Percentiles rank a stretch among this genome's conserved stretches.
These are phyloP conservation scores for Grosmannia penicillata DNA, from an alignment of 2,329 filamentous ascomycete genomes.

Conservation along the genomic window DNA sequence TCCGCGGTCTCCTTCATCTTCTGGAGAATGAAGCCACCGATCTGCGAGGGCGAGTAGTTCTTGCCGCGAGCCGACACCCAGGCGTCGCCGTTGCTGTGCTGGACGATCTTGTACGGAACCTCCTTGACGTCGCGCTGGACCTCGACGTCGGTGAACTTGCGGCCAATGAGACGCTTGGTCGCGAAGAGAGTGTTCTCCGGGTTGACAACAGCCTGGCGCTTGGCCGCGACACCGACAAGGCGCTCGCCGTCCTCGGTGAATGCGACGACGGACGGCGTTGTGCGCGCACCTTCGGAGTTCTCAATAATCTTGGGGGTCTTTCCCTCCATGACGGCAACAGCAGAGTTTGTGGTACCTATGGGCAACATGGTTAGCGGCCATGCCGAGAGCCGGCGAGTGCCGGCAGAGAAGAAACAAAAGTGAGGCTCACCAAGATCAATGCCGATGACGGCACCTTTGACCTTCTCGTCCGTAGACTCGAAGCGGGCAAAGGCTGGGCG, in stretches of 20 bases:
- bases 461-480: slow-evolving; percentile 67
- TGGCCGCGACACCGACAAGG: slow-evolving; percentile 90
- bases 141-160: slow-evolving; percentile 88
- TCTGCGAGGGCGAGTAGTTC: slow-evolving; percentile 96
- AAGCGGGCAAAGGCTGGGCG: slow-evolving; percentile 62
- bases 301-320: slow-evolving; percentile 92
- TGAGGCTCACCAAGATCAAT: slow-evolving; percentile 75
- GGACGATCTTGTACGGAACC: slow-evolving; percentile 96
- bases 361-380: not conserved
- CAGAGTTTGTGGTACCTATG: slow-evolving; percentile 83
- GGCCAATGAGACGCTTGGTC: slow-evolving; percentile 96
- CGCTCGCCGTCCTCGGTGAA: slow-evolving; percentile 94
- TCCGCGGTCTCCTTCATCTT: slow-evolving; percentile 59
- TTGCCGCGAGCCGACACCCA: slow-evolving; percentile 89
- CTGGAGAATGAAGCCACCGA: slow-evolving; percentile 69
- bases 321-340: slow-evolving; percentile 95
- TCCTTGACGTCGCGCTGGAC: slow-evolving; percentile 95
- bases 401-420: not conserved
- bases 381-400: not conserved
- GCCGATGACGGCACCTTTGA: slow-evolving; percentile 92
- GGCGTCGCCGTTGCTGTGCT: slow-evolving; percentile 91
- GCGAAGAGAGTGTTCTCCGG: slow-evolving; percentile 97
- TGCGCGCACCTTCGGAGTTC: slow-evolving; percentile 86
- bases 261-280: slow-evolving; percentile 86
- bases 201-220: slow-evolving; percentile 97